phyloP scores from a whole-genome alignment of 257 asterid genomes.

The Salvia hispanica region DNA sequence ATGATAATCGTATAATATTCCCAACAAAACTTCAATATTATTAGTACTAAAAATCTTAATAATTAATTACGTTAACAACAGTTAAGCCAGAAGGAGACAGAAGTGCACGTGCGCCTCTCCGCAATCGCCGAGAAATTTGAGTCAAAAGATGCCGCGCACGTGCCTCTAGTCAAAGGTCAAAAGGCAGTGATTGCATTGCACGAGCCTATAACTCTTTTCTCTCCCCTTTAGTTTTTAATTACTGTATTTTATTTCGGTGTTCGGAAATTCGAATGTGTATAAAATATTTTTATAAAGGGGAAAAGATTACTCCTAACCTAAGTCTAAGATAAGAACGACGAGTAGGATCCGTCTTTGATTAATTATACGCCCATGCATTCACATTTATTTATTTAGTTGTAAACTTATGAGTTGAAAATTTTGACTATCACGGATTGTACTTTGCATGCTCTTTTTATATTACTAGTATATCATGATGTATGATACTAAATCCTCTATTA shows the following conservation, averaged over 20 bases:
- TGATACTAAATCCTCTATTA: not conserved
- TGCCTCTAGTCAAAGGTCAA: slow-evolving; percentile 71
- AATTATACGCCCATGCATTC: slow-evolving; percentile 26
- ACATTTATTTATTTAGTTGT: slow-evolving; percentile 9
- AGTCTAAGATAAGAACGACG: slow-evolving; percentile 32
- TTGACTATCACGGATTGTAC: slow-evolving; percentile 15
- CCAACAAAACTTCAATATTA: not conserved
- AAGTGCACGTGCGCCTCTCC: slow-evolving; percentile 46
- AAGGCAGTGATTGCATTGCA: slow-evolving; percentile 60
- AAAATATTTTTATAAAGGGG: not conserved
- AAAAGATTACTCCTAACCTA: slow-evolving; percentile 20
- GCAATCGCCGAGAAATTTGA: slow-evolving; percentile 53
- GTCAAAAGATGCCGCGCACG: slow-evolving; percentile 78
- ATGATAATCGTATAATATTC: slow-evolving; percentile 11
- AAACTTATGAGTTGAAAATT: not conserved
- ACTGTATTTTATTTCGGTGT: not conserved
- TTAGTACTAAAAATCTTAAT: not conserved
- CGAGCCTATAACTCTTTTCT: slow-evolving; percentile 36
- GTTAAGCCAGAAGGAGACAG: slow-evolving; percentile 34
- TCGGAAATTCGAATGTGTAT: not conserved
- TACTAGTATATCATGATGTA: no score
- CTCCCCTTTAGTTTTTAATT: not conserved
- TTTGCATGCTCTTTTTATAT: slow-evolving; percentile 3
- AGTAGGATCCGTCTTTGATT: slow-evolving; percentile 19
- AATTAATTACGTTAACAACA: slow-evolving; percentile 26